Evolutionary conservation across 352 stramenopile species (phyloP), one percentile per base, ranked within the genome.

Genomic region (Phytopythium chamaehyphon): DNA sequence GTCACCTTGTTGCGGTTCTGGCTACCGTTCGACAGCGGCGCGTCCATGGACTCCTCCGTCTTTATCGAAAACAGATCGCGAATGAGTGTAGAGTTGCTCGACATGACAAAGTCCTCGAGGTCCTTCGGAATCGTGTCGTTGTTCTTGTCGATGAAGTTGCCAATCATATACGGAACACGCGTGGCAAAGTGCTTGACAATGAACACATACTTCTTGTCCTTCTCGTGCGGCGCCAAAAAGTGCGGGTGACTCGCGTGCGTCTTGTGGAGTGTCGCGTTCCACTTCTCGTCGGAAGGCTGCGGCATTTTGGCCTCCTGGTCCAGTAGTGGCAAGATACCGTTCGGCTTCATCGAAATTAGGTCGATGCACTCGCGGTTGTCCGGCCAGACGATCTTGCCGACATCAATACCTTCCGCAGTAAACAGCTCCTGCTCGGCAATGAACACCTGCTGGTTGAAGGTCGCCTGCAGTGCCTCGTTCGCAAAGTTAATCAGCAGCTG

Each of bases 71-170:
- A 96, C 36, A 97, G 46, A 23, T 94, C 80, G 47, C 83, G 87
- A 40, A 96, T 83, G 26, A 97, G 64, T 21, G 63, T 63, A 21
- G 81, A 80, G 35, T 80, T 78, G 54, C 80, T 94, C 31, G 76
- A 88, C 54, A 81, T 82, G 36, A 97, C 76, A 50, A 97, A 86
- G 37, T 96, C 81, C 39, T 89, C 71, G 19, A 98, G 65, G 60
- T 98, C 91, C 51, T 90, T 87, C 12, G 86, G 86, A 46, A 98
- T 91, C 50, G 86, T 95, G 63, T 99, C 96, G 57, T 96, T 94
- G 71, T 99, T 99, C 66, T 98, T 97, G 60, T 98, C 85, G 36
- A 98, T 88, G 61, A 99, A 99, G 50, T 95, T 93, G 47, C 81
- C 82, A 12, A 96, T 92, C 62, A 93, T 92, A 73, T 99, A 99